Conservation (phyloP, 192 early-diverging fungal species). For the Glomus cerebriforme region DNA sequence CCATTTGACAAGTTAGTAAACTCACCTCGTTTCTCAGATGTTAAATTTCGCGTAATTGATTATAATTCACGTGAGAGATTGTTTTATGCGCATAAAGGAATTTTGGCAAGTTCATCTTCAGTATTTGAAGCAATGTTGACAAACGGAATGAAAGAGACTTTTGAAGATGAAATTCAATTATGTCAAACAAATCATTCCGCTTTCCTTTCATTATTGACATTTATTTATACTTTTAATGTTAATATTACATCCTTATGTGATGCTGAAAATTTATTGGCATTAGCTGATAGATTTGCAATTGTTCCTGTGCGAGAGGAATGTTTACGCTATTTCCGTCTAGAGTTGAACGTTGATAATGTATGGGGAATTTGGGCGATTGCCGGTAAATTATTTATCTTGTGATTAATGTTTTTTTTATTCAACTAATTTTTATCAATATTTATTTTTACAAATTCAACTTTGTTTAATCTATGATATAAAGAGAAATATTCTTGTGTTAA, state of each 20-base stretch:
- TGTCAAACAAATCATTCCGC: constrained; percentile 28
- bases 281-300: constrained; percentile 41
- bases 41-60: constrained; percentile 35
- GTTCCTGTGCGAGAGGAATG: constrained; percentile 32
- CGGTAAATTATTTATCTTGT: constrained; percentile 27
- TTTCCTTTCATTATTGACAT: constrained; percentile 15
- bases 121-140: constrained; percentile 31
- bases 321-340: constrained; percentile 35
- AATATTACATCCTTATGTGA: constrained; percentile 25
- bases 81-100: constrained; percentile 30
- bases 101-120: constrained; percentile 18
- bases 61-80: constrained; percentile 14
- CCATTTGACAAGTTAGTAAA: constrained; percentile 33
- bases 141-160: constrained; percentile 23
- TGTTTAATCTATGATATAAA: not conserved
- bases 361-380: constrained; percentile 43
- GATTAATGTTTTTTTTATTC: not conserved
- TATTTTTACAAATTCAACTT: not conserved
- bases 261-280: constrained; percentile 31
- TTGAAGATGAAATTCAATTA: constrained; percentile 27
- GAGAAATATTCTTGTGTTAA: constrained; percentile 36
- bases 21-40: constrained; percentile 35
- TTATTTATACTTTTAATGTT: constrained; percentile 7
- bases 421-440: not conserved
- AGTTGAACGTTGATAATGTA: constrained; percentile 34